phyloP scores from a whole-genome alignment of 2,329 filamentous ascomycete genomes.

The Juglanconis sp. region DNA sequence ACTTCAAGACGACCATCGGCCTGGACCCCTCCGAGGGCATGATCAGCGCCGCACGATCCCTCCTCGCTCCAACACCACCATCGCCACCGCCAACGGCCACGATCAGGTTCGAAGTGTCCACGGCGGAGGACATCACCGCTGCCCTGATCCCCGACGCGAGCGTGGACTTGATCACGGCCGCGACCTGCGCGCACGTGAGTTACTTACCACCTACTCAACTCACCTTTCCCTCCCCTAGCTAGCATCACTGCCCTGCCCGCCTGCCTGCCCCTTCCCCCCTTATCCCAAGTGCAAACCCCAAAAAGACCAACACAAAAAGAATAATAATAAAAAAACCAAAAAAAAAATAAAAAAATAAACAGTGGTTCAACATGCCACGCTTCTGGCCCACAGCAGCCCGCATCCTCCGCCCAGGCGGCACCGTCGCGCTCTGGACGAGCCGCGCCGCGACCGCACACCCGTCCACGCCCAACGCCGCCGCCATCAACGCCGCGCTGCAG shows the following conservation, averaged over 20 bases:
- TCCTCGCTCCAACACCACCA: slow-evolving; percentile 26
- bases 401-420: slow-evolving; percentile 24
- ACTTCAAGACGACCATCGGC: slow-evolving; percentile 45
- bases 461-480: slow-evolving; percentile 33
- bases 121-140: slow-evolving; percentile 41
- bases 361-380: slow-evolving; percentile 48
- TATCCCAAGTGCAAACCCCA: no score
- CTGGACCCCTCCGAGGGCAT: slow-evolving; percentile 52
- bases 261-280: no score
- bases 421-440: slow-evolving; percentile 48
- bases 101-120: slow-evolving; percentile 35
- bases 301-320: not conserved
- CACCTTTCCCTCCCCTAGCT: no score
- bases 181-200: slow-evolving; percentile 44
- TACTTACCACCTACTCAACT: not conserved
- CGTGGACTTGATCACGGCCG: slow-evolving; percentile 49
- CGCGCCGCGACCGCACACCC: slow-evolving; percentile 28
- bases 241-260: not conserved
- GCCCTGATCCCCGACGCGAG: slow-evolving; percentile 29
- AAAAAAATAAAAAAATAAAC: no score
- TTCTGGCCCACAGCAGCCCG: slow-evolving; percentile 17
- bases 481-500: slow-evolving; percentile 39
- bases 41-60: slow-evolving; percentile 43
- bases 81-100: slow-evolving; percentile 17
- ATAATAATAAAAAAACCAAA: no score